Percentiles rank a stretch among this genome's conserved stretches.
These are phyloP conservation scores for Lumnitzera racemosa DNA, from an alignment of 345 rosid genomes.

Conservation along the genomic window DNA sequence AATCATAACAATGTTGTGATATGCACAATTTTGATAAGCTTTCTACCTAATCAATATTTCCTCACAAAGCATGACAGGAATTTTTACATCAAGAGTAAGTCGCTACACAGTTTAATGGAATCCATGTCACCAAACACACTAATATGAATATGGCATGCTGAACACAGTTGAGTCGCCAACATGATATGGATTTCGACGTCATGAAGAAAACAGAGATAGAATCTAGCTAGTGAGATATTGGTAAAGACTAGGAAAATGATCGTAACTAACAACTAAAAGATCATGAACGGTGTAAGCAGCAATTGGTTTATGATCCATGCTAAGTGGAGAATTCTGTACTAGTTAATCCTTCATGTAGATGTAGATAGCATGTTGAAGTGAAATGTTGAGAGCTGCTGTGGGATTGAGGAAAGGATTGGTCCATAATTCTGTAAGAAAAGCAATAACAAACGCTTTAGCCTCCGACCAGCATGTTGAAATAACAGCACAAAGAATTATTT, in stretches of 20 bases:
- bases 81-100: too few species aligned
- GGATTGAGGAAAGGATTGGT: slow-evolving; percentile 15
- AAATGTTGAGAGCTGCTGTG: slow-evolving; percentile 15
- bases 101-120: too few species aligned
- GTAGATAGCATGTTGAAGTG: slow-evolving; percentile 15
- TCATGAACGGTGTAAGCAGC: neutral
- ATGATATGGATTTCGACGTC: too few species aligned
- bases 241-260: too few species aligned
- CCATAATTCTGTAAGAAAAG: slow-evolving; percentile 16
- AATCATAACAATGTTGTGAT: too few species aligned
- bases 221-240: neutral
- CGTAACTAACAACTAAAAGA: neutral
- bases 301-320: neutral
- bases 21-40: too few species aligned
- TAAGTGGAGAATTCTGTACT: neutral
- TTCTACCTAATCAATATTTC: too few species aligned
- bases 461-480: neutral
- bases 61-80: too few species aligned
- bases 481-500: neutral
- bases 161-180: too few species aligned
- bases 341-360: slow-evolving; percentile 2
- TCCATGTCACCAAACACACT: too few species aligned
- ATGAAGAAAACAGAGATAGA: neutral
- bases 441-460: neutral
- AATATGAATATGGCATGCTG: too few species aligned